These are phyloP conservation scores for Lagerstroemia speciosa DNA, from an alignment of 345 rosid species.

Conservation along the genomic window DNA sequence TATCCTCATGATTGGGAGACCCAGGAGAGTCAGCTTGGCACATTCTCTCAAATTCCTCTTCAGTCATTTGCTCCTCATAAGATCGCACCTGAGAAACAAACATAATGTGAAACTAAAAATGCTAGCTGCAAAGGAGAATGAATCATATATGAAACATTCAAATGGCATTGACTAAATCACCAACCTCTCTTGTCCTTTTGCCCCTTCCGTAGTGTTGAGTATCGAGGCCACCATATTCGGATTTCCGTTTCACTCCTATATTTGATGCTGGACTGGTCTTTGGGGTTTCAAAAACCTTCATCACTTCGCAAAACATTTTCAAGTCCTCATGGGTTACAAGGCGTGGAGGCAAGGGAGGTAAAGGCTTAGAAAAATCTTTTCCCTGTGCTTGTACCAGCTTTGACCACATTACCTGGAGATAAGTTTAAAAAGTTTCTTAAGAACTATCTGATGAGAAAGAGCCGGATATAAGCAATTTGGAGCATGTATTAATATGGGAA, in stretches of 20 bases:
- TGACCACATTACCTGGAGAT: constrained; percentile 58
- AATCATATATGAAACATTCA: neutral
- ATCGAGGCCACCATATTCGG: constrained; percentile 52
- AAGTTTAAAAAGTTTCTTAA: neutral
- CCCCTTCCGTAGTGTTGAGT: constrained; percentile 85
- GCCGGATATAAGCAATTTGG: neutral
- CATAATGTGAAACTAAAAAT: constrained; percentile 2
- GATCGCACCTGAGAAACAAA: constrained; percentile 56
- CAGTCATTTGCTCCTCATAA: constrained; percentile 88
- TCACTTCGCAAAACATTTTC: constrained; percentile 52
- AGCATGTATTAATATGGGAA: neutral
- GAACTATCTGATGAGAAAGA: neutral
- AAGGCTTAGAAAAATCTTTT: constrained; percentile 27
- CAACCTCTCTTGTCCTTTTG: constrained; percentile 90
- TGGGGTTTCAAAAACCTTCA: constrained; percentile 62
- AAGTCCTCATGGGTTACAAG: constrained; percentile 83
- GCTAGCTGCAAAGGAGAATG: neutral
- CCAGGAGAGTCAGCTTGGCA: constrained; percentile 75
- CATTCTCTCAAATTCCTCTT: constrained; percentile 87
- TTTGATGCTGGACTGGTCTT: constrained; percentile 36
- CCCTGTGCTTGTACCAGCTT: constrained; percentile 40
- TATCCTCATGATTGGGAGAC: constrained; percentile 48
- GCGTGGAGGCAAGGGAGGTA: constrained; percentile 61
- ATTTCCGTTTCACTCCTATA: constrained; percentile 54
- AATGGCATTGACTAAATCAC: constrained; percentile 11